Evolutionary conservation across 345 rosid species (phyloP).

Genomic region (Populus simonii): DNA sequence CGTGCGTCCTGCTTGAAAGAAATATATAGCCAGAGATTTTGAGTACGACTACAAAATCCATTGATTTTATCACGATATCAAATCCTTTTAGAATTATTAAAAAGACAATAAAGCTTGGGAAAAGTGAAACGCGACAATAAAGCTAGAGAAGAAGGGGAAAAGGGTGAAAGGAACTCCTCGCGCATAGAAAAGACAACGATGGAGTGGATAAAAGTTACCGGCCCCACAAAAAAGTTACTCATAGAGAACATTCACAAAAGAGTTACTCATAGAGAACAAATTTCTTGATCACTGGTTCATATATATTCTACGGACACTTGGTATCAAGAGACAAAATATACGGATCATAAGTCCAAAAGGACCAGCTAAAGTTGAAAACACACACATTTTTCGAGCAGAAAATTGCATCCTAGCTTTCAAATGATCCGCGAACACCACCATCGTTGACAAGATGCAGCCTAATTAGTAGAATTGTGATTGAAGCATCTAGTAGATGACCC

Average conservation of each 20-base stretch:
- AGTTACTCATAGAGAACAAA: not conserved
- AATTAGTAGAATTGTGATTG: not conserved
- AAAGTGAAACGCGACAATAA: not conserved
- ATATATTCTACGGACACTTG: not conserved
- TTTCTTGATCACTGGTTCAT: not conserved
- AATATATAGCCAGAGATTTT: not conserved
- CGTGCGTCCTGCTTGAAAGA: not conserved
- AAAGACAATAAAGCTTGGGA: not conserved
- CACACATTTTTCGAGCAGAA: not conserved
- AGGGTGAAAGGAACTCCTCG: not conserved
- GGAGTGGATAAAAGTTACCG: not conserved
- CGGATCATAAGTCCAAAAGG: not conserved
- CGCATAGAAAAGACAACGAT: not conserved
- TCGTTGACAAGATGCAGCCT: not conserved
- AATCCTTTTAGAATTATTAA: constrained; percentile 3
- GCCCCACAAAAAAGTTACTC: too few relatives aligned
- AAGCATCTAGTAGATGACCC: not conserved
- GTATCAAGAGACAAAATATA: not conserved
- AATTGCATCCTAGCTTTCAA: not conserved
- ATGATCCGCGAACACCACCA: not conserved
- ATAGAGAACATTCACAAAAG: not conserved
- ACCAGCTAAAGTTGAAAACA: not conserved
- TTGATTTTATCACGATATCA: not conserved
- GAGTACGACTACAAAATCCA: not conserved
- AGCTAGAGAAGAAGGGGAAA: not conserved